These are phyloP conservation scores for Pseudozyma pruni DNA, from an alignment of 1,284 basidiomycete genomes.

Conservation along the genomic window DNA sequence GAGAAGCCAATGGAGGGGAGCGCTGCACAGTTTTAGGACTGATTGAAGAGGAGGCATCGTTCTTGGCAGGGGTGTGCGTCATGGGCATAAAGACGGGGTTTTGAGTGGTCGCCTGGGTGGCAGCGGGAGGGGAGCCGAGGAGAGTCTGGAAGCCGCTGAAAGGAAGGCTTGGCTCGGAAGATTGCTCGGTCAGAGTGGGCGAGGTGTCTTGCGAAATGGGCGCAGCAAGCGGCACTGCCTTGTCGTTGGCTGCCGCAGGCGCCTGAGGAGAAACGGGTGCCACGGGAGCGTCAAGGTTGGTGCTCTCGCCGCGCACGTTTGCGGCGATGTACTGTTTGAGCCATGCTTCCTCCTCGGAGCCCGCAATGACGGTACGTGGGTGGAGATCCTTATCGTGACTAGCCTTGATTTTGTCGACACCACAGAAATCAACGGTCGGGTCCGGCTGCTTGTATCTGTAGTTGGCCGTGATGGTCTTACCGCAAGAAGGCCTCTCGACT, in stretches of 20 bases:
- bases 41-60: background rate
- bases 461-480: background rate
- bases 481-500: slow-evolving; percentile 6
- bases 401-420: no score
- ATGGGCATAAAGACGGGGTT: background rate
- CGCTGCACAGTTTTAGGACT: background rate
- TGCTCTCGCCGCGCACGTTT: background rate
- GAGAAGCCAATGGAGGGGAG: slow-evolving; percentile 1
- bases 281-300: background rate
- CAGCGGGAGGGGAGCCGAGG: background rate
- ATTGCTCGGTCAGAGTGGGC: background rate
- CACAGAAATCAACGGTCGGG: background rate
- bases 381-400: no score
- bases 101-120: background rate
- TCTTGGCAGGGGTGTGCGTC: background rate
- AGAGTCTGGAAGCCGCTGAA: background rate
- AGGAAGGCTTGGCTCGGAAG: background rate
- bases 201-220: background rate
- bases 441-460: slow-evolving; percentile 2
- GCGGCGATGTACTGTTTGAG: slow-evolving; percentile 2
- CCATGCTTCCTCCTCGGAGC: slow-evolving; percentile 9
- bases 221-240: no score
- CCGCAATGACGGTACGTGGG: background rate
- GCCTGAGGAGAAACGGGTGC: no score
- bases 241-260: no score